These are phyloP conservation scores for Drechslerella dactyloides DNA, from an alignment of 2,329 filamentous ascomycete genomes.

Conservation along the genomic window DNA sequence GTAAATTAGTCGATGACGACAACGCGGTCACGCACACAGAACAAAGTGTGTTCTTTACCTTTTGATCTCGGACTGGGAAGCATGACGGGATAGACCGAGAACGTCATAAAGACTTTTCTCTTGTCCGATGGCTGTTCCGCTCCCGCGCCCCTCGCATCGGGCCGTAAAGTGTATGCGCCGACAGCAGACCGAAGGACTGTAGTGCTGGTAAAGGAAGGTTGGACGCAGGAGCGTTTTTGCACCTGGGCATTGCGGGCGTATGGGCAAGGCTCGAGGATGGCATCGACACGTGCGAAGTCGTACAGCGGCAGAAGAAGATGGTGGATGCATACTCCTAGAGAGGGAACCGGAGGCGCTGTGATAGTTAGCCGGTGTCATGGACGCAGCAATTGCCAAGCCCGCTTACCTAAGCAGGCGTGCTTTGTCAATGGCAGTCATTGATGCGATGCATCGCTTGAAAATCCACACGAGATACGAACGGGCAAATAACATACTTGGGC, in stretches of 20 bases:
- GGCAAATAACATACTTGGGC: no score
- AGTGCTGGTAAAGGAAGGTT: no score
- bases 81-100: slow-evolving; percentile 19
- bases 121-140: neutral
- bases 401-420: neutral
- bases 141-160: neutral
- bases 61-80: slow-evolving; percentile 33
- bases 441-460: neutral
- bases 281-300: neutral
- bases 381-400: neutral
- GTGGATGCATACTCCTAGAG: neutral
- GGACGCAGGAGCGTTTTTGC: no score
- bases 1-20: neutral
- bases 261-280: neutral
- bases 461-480: no score
- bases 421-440: neutral
- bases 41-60: no score
- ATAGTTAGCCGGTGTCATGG: neutral
- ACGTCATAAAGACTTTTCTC: slow-evolving; percentile 25
- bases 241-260: neutral
- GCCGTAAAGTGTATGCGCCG: slow-evolving; percentile 5
- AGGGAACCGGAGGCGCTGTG: neutral
- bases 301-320: neutral
- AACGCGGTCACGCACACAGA: no score
- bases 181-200: neutral